A percentile compares a stretch with the other conserved stretches of the same genome.
Evolutionary conservation across 2,329 filamentous ascomycete species (phyloP).

Genomic region (Aspergillus arachidicola): DNA sequence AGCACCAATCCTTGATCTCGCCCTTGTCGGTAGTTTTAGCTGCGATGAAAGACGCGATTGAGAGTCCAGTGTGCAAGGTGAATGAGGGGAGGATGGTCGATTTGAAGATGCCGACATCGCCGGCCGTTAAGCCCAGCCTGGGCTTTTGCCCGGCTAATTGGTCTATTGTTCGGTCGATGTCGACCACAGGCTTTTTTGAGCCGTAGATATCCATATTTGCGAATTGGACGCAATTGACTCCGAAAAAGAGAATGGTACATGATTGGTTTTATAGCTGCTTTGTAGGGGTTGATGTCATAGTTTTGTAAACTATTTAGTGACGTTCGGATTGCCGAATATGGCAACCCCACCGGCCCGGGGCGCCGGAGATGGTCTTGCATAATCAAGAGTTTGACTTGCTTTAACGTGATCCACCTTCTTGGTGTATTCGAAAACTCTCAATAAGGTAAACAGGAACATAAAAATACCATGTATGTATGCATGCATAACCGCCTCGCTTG

Average conservation of each 20-base stretch:
- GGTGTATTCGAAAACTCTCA: background rate
- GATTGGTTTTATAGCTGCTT: background rate
- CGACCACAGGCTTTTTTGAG: conserved; percentile 13
- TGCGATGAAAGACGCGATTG: conserved; percentile 55
- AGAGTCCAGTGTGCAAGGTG: conserved; percentile 55
- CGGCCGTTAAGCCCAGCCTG: conserved; percentile 10
- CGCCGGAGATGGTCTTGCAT: too few relatives aligned
- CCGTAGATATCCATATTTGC: conserved; percentile 13
- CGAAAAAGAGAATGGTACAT: background rate
- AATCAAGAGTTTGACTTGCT: background rate
- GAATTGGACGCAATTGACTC: background rate
- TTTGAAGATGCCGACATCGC: conserved; percentile 55
- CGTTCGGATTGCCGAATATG: background rate
- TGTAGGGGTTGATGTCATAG: conserved; percentile 22
- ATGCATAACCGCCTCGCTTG: background rate
- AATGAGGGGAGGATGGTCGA: conserved; percentile 59
- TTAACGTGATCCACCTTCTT: background rate
- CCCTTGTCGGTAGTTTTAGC: conserved; percentile 57
- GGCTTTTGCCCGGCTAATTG: conserved; percentile 1
- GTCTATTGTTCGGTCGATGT: conserved; percentile 11
- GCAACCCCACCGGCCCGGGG: background rate
- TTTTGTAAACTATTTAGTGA: conserved; percentile 21
- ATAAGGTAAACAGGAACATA: background rate
- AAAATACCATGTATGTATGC: background rate
- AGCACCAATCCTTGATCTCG: conserved; percentile 64